Percentiles rank a stretch among this genome's conserved stretches.
Evolutionary conservation across 306 rosid genomes (phyloP).

Genomic region (Ammopiptanthus mongolicus): DNA sequence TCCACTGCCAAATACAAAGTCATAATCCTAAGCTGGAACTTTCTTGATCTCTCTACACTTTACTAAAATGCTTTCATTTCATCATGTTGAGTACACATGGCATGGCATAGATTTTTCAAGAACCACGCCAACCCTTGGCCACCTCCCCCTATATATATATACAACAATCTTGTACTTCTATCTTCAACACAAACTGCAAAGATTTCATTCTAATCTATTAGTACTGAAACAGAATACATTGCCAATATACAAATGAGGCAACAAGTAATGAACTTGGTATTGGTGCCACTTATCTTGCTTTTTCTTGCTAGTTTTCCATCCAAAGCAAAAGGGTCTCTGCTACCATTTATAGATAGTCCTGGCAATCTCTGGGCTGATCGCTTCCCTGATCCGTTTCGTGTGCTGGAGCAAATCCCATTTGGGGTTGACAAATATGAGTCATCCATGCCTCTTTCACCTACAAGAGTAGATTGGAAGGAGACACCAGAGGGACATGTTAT

Average conservation of each 20-base stretch:
- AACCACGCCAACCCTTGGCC: background rate
- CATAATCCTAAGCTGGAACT: slow-evolving; percentile 18
- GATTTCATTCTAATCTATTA: background rate
- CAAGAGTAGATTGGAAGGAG: slow-evolving; percentile 63
- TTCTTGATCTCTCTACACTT: slow-evolving; percentile 20
- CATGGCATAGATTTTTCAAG: slow-evolving; percentile 22
- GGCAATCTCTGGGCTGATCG: slow-evolving; percentile 28
- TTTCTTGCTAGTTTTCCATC: slow-evolving; percentile 18
- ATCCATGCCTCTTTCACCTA: slow-evolving; percentile 24
- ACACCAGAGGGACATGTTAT: slow-evolving; percentile 52
- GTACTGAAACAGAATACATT: background rate
- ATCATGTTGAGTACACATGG: background rate
- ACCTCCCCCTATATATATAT: slow-evolving; percentile 2
- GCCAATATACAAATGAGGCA: slow-evolving; percentile 24
- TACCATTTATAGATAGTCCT: slow-evolving; percentile 35
- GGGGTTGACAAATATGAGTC: slow-evolving; percentile 36
- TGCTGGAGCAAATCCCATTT: slow-evolving; percentile 52
- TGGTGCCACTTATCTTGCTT: slow-evolving; percentile 19
- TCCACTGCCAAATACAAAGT: background rate
- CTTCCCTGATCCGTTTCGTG: slow-evolving; percentile 43
- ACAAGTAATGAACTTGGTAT: background rate
- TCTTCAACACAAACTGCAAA: background rate
- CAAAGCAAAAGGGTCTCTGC: slow-evolving; percentile 35
- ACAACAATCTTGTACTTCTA: background rate
- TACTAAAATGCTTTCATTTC: background rate